Conservation (phyloP, 306 rosid genomes). For the Dryas alaskensis region DNA sequence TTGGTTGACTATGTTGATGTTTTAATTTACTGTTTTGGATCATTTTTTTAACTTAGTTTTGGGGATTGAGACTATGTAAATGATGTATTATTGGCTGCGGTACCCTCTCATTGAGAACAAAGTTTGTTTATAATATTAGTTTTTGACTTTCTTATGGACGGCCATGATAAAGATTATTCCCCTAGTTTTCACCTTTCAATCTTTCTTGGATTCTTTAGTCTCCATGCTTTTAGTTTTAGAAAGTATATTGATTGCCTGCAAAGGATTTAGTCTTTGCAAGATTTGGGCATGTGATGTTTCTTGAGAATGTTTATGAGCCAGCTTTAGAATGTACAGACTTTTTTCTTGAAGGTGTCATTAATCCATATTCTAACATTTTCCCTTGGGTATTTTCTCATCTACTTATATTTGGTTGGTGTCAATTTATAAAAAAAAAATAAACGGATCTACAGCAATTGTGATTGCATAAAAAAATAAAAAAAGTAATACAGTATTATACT, state of each 20-base stretch:
- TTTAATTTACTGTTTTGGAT: too few relatives aligned
- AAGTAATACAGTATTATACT: too few relatives aligned
- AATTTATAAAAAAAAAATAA: slow-evolving; percentile 6
- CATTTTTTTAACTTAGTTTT: too few relatives aligned
- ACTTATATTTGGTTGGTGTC: slow-evolving; percentile 9
- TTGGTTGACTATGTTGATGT: too few relatives aligned
- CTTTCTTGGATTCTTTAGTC: not conserved
- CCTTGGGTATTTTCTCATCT: slow-evolving; percentile 3
- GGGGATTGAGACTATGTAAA: too few relatives aligned
- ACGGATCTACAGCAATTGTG: slow-evolving; percentile 95
- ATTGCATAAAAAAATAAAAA: slow-evolving; percentile 42
- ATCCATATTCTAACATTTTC: not conserved
- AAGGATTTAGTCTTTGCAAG: slow-evolving; percentile 46
- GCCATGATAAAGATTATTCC: not conserved
- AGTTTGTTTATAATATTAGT: not conserved
- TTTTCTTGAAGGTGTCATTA: slow-evolving; percentile 81
- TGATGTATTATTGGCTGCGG: not conserved
- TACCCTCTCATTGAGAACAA: not conserved
- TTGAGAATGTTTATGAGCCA: slow-evolving; percentile 92
- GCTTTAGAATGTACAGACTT: slow-evolving; percentile 83
- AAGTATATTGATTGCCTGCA: not conserved
- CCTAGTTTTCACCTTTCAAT: not conserved
- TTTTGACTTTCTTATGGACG: not conserved
- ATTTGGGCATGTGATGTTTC: slow-evolving; percentile 98
- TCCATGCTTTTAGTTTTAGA: not conserved